Base-by-base conservation (phyloP, 257 asterid genomes). In the Solanum arcanum region DNA sequence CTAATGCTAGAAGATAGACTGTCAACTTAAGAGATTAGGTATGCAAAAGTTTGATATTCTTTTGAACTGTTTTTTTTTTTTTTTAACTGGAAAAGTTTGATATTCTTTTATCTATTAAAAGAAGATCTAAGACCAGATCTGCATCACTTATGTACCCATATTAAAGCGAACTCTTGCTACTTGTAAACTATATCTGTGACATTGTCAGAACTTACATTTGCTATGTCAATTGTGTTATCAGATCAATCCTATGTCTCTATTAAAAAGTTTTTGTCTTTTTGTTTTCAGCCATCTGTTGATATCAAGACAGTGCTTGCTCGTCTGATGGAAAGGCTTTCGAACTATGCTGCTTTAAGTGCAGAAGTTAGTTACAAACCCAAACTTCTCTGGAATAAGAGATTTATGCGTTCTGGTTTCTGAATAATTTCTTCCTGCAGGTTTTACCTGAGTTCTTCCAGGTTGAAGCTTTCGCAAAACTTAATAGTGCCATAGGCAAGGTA, bases 261-360 rank as follows among this genome's bases (percentile, higher is more conserved):
- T 37, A 73, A 35, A 35, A 73, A 73, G 3, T 39, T 13, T 13
- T 1, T 23, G 83, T 86, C 83, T 90, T 88, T 66, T 74, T 89
- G 76, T 87, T 88, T 91, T 85, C 95, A 97, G 99, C 90, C 98
- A 66, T 92, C 98, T 80, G 99, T 96, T 88, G 99, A 97, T 88
- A 96, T 97, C 85, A 94, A 97, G 91, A 97, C 94, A 37, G 99
- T 97, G 87, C 99, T 97, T 89, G 91, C 99, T 89, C 91, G 99
- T 83, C 92, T 97, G 85, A 95, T 97, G 99, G 99, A 96, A 90
- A 94, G 99, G 91, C 99, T 97, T 62, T 97, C 99, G 81, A 97
- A 95, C 87, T 97, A 97, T 73, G 99, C 99, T 90, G 98, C 96
- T 92, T 95, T 97, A 59, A 94, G 98, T 92, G 91, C 93, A 84